These are phyloP conservation scores for Dittrichia graveolens DNA, from an alignment of 129 eudicot species.

Conservation along the genomic window DNA sequence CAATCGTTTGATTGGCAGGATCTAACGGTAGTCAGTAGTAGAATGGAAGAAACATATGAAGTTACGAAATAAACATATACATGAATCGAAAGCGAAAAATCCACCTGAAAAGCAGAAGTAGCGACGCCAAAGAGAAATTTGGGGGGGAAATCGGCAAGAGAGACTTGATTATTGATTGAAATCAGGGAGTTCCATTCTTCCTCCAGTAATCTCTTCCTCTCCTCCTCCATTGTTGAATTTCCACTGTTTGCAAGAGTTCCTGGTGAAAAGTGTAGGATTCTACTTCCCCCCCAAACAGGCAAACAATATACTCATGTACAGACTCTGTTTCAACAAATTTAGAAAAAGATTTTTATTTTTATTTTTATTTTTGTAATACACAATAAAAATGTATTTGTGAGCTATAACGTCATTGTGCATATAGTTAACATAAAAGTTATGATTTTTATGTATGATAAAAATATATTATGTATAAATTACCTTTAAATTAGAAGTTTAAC, in stretches of 20 bases:
- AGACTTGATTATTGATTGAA: constrained; percentile 28
- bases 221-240: constrained; percentile 28
- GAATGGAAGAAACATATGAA: no score
- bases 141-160: constrained; percentile 52
- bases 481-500: no score
- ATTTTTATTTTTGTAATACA: no score
- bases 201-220: constrained; percentile 45
- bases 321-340: neutral
- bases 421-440: no score
- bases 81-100: neutral
- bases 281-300: constrained; percentile 2
- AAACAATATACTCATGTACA: neutral
- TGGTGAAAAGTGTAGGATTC: neutral
- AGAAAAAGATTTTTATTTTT: no score
- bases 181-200: constrained; percentile 48
- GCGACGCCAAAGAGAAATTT: constrained; percentile 71
- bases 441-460: no score
- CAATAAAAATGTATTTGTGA: no score
- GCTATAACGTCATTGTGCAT: no score
- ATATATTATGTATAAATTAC: no score
- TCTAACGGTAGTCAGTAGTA: neutral
- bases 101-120: constrained; percentile 78
- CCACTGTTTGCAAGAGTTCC: neutral
- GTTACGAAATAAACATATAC: neutral
- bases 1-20: neutral